A percentile compares a stretch with the other conserved stretches of the same genome.
phyloP scores from a whole-genome alignment of 805 yeast species.

The Spathaspora arborariae region DNA sequence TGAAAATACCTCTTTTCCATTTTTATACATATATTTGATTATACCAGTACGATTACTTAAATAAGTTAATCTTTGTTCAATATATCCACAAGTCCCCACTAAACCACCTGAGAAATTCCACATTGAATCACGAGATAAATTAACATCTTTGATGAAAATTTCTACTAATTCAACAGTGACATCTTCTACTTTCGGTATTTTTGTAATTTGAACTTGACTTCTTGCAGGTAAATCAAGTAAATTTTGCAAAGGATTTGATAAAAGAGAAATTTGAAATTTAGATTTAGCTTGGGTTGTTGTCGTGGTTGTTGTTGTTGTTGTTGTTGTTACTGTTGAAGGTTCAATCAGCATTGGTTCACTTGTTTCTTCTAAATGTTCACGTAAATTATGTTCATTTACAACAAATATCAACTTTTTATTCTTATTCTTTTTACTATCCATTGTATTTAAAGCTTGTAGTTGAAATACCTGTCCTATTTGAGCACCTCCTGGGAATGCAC shows the following conservation, averaged over 20 bases:
- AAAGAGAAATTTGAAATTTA: constrained; percentile 48
- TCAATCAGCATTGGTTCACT: not conserved
- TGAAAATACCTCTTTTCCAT: constrained; percentile 68
- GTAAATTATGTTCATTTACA: constrained; percentile 14
- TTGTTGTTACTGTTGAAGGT: not conserved
- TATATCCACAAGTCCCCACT: constrained; percentile 60
- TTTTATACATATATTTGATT: constrained; percentile 59
- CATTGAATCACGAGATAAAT: constrained; percentile 87
- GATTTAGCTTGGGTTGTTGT: constrained; percentile 12
- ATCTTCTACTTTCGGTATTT: constrained; percentile 37
- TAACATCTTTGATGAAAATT: constrained; percentile 72
- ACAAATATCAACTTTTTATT: constrained; percentile 14
- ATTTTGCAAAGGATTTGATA: constrained; percentile 56
- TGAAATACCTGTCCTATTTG: constrained; percentile 77
- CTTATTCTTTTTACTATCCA: constrained; percentile 8
- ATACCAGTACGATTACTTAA: constrained; percentile 58
- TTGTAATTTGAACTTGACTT: constrained; percentile 54
- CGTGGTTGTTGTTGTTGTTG: not conserved
- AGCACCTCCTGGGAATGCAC: constrained; percentile 60
- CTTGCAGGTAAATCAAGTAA: constrained; percentile 65
- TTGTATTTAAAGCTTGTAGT: constrained; percentile 48
- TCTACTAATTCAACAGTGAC: constrained; percentile 84
- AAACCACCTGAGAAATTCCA: constrained; percentile 73
- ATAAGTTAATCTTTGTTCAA: constrained; percentile 61
- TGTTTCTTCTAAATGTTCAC: constrained; percentile 8